Percentiles rank a stretch among this genome's conserved stretches.
phyloP scores from a whole-genome alignment of 495 filamentous ascomycete species.

The Penicillium angulare region DNA sequence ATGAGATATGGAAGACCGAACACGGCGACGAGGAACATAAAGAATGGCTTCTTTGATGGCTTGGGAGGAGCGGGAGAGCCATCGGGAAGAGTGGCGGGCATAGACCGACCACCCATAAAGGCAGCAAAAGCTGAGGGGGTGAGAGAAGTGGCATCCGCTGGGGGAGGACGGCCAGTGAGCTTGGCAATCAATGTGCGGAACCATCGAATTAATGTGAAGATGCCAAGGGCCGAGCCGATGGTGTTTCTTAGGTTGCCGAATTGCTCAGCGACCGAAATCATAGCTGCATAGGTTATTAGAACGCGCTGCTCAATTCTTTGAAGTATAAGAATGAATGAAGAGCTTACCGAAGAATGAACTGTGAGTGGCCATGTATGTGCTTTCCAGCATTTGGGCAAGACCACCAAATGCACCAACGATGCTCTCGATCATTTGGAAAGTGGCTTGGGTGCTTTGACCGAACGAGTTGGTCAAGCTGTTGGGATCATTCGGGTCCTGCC shows the following conservation, averaged over 20 bases:
- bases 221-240: conserved; percentile 91
- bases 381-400: conserved; percentile 99
- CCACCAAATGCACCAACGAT: conserved; percentile 96
- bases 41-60: conserved; percentile 88
- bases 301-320: background rate
- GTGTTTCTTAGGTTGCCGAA: conserved; percentile 90
- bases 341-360: conserved; percentile 94
- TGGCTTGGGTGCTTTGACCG: conserved; percentile 89
- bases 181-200: conserved; percentile 86
- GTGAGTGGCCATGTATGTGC: conserved; percentile 99
- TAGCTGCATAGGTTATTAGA: conserved; percentile 58
- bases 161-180: conserved; percentile 88
- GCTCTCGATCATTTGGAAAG: conserved; percentile 98
- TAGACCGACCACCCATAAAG: conserved; percentile 59
- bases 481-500: conserved; percentile 81
- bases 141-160: conserved; percentile 79
- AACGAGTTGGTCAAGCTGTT: conserved; percentile 90
- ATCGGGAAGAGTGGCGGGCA: conserved; percentile 51
- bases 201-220: conserved; percentile 95
- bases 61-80: conserved; percentile 56
- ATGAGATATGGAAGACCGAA: conserved; percentile 96
- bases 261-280: conserved; percentile 98
- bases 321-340: background rate
- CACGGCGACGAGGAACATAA: conserved; percentile 92
- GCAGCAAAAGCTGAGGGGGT: conserved; percentile 86